Base-by-base conservation (phyloP, 2,329 filamentous ascomycete species). In the Verticillium isaacii region DNA sequence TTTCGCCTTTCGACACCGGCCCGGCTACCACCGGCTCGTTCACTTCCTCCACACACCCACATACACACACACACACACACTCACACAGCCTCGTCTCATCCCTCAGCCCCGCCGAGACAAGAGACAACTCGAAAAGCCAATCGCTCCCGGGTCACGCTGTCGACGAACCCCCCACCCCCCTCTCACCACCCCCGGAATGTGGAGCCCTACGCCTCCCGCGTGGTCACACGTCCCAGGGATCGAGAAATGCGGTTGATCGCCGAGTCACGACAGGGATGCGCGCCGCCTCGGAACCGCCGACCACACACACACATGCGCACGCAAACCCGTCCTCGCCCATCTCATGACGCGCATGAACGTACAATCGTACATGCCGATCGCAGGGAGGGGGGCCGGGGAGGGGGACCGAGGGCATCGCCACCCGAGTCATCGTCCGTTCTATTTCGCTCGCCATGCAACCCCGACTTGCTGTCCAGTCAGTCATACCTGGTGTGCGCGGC, bases 81-180 rank as follows among this genome's bases (percentile, higher is more conserved):
- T 2, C 45, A 50, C 45, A 23, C 45, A 11, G 5, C 6, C 19
- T 52, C 45, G 9, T 52, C 11, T 52, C 45, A 52, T 52, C 45
- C 45, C 23, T 23, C 19, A 36, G 34, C 34, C 14, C 34, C 34
- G 14, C 34, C 34, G 34, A 36, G 34, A 36, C 34, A 36, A 9
- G 34, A 52, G n/a, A 52, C 12, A 25, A 23, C 11, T 7, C 12
- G 45, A 52, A 19, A 65, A 65, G 23, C 29, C 29, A 29, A 29
- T 29, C 29, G 29, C 29, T 29, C 29, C 29, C 29, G 29, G 63
- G 63, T 25, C 59, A 64, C 34, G 61, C 63, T 50, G 34, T 37
- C 29, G 5, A 41, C 34, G 34, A 41, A 9, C 34, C 32, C 32
- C 39, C 39, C 14, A 15, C 11, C 41, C 23, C 41, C 23, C 23